These are phyloP conservation scores for Aquilaria yunnanensis DNA, from an alignment of 345 rosid genomes.

Conservation along the genomic window DNA sequence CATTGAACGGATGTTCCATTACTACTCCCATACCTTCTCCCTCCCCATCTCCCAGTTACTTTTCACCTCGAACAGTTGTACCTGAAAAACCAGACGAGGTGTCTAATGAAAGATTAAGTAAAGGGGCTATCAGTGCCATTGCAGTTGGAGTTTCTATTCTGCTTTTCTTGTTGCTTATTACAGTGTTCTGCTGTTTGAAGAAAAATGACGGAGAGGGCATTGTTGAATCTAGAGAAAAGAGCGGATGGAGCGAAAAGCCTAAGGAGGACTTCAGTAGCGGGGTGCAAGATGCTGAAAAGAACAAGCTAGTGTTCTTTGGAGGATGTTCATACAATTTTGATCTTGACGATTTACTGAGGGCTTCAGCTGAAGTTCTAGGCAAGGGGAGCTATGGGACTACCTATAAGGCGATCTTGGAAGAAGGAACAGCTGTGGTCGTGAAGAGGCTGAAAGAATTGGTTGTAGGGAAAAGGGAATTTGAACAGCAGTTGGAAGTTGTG, in stretches of 20 bases:
- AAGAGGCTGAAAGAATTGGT: conserved; percentile 79
- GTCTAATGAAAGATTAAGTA: conserved; percentile 43
- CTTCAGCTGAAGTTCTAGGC: conserved; percentile 95
- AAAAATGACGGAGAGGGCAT: conserved; percentile 33
- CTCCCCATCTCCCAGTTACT: conserved; percentile 41
- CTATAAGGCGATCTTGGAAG: conserved; percentile 89
- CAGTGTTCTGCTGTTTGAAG: conserved; percentile 54
- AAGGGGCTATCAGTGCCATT: conserved; percentile 51
- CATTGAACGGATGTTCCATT: conserved; percentile 44
- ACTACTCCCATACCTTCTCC: conserved; percentile 54
- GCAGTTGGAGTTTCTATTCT: conserved; percentile 52
- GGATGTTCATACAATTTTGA: conserved; percentile 76
- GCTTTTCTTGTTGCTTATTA: conserved; percentile 38
- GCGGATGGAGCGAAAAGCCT: conserved; percentile 45
- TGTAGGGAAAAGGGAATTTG: conserved; percentile 82
- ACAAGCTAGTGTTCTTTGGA: conserved; percentile 90
- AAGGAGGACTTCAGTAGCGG: conserved; percentile 91
- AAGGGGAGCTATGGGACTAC: conserved; percentile 94
- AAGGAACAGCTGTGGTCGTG: conserved; percentile 80
- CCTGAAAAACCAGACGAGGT: conserved; percentile 19
- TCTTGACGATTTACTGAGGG: conserved; percentile 86
- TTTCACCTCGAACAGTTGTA: conserved; percentile 16
- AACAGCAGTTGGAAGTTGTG: conserved; percentile 83
- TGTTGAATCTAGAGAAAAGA: conserved; percentile 42
- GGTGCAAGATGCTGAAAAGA: conserved; percentile 90